Percentiles rank a stretch among this genome's conserved stretches.
These are phyloP conservation scores for Leishmania guyanensis DNA, from an alignment of 208 protist species.

Conservation along the genomic window DNA sequence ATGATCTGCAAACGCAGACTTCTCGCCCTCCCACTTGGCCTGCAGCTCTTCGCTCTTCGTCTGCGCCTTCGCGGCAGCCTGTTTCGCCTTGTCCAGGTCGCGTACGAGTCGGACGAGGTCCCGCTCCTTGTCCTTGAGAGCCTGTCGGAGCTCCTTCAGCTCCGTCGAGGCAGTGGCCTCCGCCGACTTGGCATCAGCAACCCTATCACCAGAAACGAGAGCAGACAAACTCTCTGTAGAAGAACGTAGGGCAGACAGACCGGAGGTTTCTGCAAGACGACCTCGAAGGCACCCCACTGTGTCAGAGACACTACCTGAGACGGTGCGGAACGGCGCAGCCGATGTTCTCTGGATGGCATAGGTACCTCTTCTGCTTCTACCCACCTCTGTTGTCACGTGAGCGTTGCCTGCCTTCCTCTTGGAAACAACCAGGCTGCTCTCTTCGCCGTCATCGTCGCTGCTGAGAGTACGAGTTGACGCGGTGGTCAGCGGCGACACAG, in stretches of 20 bases:
- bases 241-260: neutral
- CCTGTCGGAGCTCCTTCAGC: conserved; percentile 8
- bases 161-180: conserved; percentile 3
- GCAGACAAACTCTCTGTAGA: neutral
- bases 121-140: conserved; percentile 24
- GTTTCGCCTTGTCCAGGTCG: conserved; percentile 8
- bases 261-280: conserved; percentile 9
- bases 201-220: neutral
- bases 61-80: conserved; percentile 8
- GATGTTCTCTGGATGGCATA: neutral
- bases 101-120: conserved; percentile 1
- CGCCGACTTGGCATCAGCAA: neutral
- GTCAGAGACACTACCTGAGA: neutral
- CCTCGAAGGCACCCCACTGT: conserved; percentile 3
- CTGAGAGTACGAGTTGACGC: neutral
- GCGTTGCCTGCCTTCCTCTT: neutral
- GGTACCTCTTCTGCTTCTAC: too few species aligned
- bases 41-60: conserved; percentile 19
- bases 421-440: neutral
- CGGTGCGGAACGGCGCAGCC: neutral
- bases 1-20: conserved; percentile 8
- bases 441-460: conserved; percentile 1
- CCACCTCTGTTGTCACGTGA: neutral
- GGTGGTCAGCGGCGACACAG: conserved; percentile 2
- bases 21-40: conserved; percentile 16